Evolutionary conservation across 169 alveolate genomes (phyloP), one percentile per base, ranked within the genome.

Genomic region (Cryptosporidium xiaoi): DNA sequence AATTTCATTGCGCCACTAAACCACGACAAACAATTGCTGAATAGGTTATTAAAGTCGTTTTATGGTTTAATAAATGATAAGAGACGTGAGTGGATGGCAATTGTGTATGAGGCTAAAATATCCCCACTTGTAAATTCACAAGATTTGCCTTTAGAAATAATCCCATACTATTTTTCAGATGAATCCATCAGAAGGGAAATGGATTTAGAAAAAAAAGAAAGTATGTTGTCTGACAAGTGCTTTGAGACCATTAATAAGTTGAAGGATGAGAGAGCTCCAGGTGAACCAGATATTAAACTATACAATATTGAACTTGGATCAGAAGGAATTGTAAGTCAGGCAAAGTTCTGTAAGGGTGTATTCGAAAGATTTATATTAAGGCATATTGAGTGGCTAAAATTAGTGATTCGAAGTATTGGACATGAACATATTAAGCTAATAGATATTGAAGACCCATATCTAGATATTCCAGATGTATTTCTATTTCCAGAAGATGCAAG

Each of bases 401-500:
- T 69, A 34, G 51, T 55, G n/a, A 44, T 53, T 20, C 51, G 48
- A 34, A 69, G 83, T 36, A 69, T 69, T n/a, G 67, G 48, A 1
- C 29, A 62, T 53, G 62, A 31, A 4, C 20, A 69, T 29, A 69
- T 69, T 36, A 31, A 69, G 34, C 33, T 69, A 53, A 34, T 69
- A 51, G 83, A 69, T 31, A 53, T 53, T 13, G 36, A 34, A 31
- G 83, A 69, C 51, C 83, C 83, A 29, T 69, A 69, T 55, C 20
- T 69, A 20, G 83, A 69, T 31, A 69, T 69, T 31, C 83, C 83
- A 3, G 83, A 69, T 18, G 66, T 69, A 20, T 69, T 69, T 33
- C 66, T 69, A 55, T 69, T 69, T n/a, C 68, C 67, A n/a, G 67
- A 69, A 55, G 83, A 69, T 53, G 83, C 83, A 55, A 51, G 83